Evolutionary conservation across 2,329 filamentous ascomycete genomes (phyloP).

Genomic region (Neonectria punicea): DNA sequence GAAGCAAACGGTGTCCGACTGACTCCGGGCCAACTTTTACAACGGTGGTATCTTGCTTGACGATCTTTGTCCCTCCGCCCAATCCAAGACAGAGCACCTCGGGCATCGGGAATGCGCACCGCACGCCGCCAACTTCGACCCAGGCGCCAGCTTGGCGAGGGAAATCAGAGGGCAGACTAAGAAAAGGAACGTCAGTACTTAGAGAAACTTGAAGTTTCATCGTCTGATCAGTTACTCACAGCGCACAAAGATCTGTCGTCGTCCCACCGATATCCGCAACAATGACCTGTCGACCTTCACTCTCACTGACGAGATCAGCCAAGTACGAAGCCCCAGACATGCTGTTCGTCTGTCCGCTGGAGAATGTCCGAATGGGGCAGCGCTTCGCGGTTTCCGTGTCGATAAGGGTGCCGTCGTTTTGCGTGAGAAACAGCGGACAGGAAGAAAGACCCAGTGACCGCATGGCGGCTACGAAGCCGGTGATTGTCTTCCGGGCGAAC

Average conservation of each 20-base stretch:
- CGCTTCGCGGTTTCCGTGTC: conserved; percentile 61
- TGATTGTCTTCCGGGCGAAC: conserved; percentile 66
- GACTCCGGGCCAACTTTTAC: conserved; percentile 8
- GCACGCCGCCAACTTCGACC: neutral
- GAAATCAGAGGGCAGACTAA: neutral
- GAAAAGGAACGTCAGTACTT: neutral
- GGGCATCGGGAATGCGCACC: neutral
- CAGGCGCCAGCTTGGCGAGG: neutral
- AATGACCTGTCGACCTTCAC: conserved; percentile 49
- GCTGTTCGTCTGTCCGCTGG: conserved; percentile 69
- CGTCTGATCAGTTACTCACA: neutral
- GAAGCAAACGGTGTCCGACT: neutral
- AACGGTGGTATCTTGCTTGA: no score
- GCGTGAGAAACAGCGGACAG: conserved; percentile 67
- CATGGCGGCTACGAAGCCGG: conserved; percentile 63
- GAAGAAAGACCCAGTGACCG: conserved; percentile 53
- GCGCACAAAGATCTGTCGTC: conserved; percentile 59
- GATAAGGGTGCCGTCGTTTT: conserved; percentile 70
- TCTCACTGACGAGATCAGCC: conserved; percentile 46
- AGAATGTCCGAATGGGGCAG: conserved; percentile 69
- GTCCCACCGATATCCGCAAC: conserved; percentile 74
- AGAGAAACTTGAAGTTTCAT: no score
- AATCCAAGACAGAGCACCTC: conserved; percentile 4
- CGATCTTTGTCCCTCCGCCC: neutral
- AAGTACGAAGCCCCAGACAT: conserved; percentile 61